Evolutionary conservation across 2,329 filamentous ascomycete species (phyloP), one percentile per base, ranked within the genome.

Genomic region (Xylariaceae sp.): DNA sequence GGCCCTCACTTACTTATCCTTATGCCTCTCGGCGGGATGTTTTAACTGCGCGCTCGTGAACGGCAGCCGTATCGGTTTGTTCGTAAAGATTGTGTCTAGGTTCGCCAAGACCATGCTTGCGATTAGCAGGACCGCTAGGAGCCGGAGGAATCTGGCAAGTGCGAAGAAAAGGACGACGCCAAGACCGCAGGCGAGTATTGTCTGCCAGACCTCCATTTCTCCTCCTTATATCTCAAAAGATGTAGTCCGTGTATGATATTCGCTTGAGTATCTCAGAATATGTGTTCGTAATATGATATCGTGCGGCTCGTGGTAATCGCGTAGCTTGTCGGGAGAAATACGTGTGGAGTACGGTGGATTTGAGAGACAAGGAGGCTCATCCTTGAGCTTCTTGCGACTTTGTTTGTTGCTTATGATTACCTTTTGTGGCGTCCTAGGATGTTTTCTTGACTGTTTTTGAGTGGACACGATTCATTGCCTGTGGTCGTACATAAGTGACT

Each of bases 41-140:
- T n/a, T n/a, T n/a, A n/a, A n/a, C 35, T 44, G 45, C 16, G 29
- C 24, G 24, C 30, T 37, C 3, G 45, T 53, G 4, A 50, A 41
- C 20, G 33, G 29, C 2, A 43, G 2, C 15, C 40, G 20, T 6
- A 30, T n/a, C 3, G 49, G 50, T 26, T n/a, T 3, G 23, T 37
- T 27, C 11, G 50, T 50, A 26, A 46, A 53, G 45, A 46, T 23
- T 3, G 21, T 46, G 27, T 53, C 50, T 4, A 56, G 32, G n/a
- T 53, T 49, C 10, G 45, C 15, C 3, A 57, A 29, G 16, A 50
- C 16, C 23, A 53, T 15, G 16, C 40, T 49, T 35, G 46, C 4
- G 33, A 36, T 15, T 8, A 46, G 21, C 21, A 50, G 15, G 21
- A 32, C 8, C 32, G 8, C 8, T 6, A 43, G 4, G 30, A 41